Evolutionary conservation across 208 protist species (phyloP).

Genomic region (Crithidia fasciculata): DNA sequence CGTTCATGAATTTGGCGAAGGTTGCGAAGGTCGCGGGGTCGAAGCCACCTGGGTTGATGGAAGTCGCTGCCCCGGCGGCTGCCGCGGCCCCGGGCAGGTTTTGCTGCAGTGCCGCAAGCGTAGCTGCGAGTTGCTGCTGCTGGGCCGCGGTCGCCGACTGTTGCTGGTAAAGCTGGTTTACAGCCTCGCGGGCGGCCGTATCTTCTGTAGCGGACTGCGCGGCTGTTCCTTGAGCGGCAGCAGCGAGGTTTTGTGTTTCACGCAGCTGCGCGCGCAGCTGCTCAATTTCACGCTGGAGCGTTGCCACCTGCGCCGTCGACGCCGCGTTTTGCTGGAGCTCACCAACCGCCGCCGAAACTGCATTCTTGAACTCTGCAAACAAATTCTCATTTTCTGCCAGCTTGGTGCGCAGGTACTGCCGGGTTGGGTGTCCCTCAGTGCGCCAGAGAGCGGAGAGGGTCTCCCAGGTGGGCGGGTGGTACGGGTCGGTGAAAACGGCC

Average conservation of each 20-base stretch:
- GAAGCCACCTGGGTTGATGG: too few relatives aligned
- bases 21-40: background rate
- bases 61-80: too few relatives aligned
- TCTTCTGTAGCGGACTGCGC: background rate
- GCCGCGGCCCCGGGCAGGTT: too few relatives aligned
- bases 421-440: background rate
- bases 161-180: background rate
- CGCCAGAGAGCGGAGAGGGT: background rate
- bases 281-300: background rate
- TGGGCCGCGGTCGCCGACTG: too few relatives aligned
- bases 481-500: background rate
- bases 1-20: background rate
- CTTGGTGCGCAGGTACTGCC: background rate
- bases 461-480: background rate
- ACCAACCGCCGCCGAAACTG: background rate
- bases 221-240: background rate
- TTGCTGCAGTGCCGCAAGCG: too few relatives aligned
- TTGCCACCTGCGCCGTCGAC: background rate
- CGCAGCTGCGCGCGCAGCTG: background rate
- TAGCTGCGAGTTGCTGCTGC: too few relatives aligned
- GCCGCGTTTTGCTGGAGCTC: background rate
- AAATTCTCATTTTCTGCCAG: background rate
- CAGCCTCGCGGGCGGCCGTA: too few relatives aligned
- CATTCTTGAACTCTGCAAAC: background rate
- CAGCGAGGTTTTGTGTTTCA: background rate